These are phyloP conservation scores for Pichia sp. DNA, from an alignment of 1,139 yeast genomes.

Conservation along the genomic window DNA sequence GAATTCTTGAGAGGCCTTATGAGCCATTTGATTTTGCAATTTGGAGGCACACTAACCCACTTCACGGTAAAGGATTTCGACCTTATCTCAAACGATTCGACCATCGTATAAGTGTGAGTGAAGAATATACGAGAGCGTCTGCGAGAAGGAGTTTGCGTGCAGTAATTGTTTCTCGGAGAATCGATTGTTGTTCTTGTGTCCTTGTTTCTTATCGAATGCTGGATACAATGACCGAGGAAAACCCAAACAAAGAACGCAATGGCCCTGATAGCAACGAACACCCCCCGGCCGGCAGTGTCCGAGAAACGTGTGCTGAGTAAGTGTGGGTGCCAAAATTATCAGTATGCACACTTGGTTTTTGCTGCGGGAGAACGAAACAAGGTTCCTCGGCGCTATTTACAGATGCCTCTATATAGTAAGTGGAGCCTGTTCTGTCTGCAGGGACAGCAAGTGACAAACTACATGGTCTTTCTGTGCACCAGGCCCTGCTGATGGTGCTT, in stretches of 20 bases:
- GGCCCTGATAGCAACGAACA: too few relatives aligned
- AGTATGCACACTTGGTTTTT: neutral
- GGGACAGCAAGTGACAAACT: neutral
- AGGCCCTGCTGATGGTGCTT: neutral
- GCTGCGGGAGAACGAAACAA: neutral
- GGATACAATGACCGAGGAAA: too few relatives aligned
- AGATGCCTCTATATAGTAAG: neutral
- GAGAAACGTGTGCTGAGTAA: neutral
- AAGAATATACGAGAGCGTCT: neutral
- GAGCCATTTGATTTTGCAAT: constrained; percentile 69
- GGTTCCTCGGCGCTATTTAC: neutral
- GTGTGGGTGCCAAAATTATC: neutral
- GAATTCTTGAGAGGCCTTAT: constrained; percentile 80
- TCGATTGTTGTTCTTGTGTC: too few relatives aligned
- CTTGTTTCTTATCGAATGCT: too few relatives aligned
- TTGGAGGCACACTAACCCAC: constrained; percentile 78
- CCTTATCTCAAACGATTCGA: constrained; percentile 75
- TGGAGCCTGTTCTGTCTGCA: neutral
- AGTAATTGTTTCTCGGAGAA: neutral
- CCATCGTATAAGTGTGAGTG: constrained; percentile 45
- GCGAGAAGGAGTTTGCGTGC: neutral
- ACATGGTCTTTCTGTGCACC: neutral
- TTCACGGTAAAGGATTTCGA: constrained; percentile 84
- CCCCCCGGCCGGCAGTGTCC: neutral
- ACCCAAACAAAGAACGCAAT: too few relatives aligned